Base-by-base conservation (phyloP, 73 alveolate species). In the Paramecium biaurelia region DNA sequence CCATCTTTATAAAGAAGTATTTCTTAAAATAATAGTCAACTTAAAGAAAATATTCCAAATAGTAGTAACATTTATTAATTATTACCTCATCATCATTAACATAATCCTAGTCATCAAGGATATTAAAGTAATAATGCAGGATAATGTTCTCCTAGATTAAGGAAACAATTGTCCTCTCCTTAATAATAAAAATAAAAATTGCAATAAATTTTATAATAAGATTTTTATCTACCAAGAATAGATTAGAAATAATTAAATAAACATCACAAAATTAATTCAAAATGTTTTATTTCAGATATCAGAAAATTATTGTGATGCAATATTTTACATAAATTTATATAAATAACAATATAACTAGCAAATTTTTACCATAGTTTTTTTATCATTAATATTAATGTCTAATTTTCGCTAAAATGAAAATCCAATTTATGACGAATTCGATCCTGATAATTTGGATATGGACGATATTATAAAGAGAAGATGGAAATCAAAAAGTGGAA, bases 171-270 rank as follows among this genome's bases (percentile, higher is more conserved):
- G 35, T 72, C 86, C 2, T 72, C 86, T 14, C 86, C 86, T 4
- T 72, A 72, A 42, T 38, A 72, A 37, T 38, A 72, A 35, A 72
- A 72, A 72, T 72, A 72, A 38, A 72, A 72, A 72, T 18, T 72
- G 35, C 18, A 35, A 72, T 72, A 4, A 35, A 72, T 72, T 72
- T 15, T 72, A 72, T 24, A 63, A 26, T 63, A 63, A 26, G 84
- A 63, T 63, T 63, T 63, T 63, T 32, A 63, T 30, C 11, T 63
- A 24, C 84, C 84, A 63, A 63, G 84, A 63, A 11, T 63, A 18
- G 84, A 63, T 7, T 26, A 63, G 45, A 63, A 63, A 24, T 63
- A 63, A 24, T 63, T 63, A 12, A 63, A 63, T 9, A 63, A 32
- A 12, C 47, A 63, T 30, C 84, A 63, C 1, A 63, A 63, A 63